Evolutionary conservation across 257 asterid genomes (phyloP), one percentile per base, ranked within the genome.

Genomic region (Capsicum baccatum): DNA sequence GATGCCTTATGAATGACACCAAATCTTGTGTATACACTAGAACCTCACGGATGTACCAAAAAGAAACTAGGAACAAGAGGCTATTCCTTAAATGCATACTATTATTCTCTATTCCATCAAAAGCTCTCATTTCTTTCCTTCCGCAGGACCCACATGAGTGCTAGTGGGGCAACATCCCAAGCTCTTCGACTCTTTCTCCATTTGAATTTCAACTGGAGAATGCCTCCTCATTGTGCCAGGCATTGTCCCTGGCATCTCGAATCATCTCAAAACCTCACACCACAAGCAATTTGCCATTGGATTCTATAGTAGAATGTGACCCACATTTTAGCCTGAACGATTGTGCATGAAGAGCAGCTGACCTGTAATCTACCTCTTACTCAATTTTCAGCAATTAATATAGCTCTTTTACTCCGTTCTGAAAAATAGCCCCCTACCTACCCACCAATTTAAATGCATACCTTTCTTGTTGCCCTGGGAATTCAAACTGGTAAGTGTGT

Each of bases 191-290:
- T 42, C 78, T 68, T 68, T 26, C 55, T 57, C 12, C 55, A 70
- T 15, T 55, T 16, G 33, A 70, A 39, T 17, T 42, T 70, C 35
- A 17, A 42, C 79, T 42, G 35, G 79, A 70, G 79, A 70, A 42
- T 12, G 50, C 35, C 56, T 70, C 26, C 56, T 70, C 35, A 42
- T 9, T 70, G 55, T 44, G 55, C 56, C 79, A 39, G 33, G 33
- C 56, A 70, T 70, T 8, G 21, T 42, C 33, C 14, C n/a, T 48
- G 26, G 17, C 50, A 37, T 68, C 63, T 17, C 9, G 17, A 57
- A 57, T 16, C 62, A 57, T 57, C 74, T 67, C 74, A 33, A 63
- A 42, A 69, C 33, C 55, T 69, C 79, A 69, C 79, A 69, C 55
- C 33, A 39, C 79, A 69, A 8, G 79, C 12, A 12, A 69, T 39